Base-by-base conservation (phyloP, 202 grass and related monocot genomes). In the Brachypodium distachyon region DNA sequence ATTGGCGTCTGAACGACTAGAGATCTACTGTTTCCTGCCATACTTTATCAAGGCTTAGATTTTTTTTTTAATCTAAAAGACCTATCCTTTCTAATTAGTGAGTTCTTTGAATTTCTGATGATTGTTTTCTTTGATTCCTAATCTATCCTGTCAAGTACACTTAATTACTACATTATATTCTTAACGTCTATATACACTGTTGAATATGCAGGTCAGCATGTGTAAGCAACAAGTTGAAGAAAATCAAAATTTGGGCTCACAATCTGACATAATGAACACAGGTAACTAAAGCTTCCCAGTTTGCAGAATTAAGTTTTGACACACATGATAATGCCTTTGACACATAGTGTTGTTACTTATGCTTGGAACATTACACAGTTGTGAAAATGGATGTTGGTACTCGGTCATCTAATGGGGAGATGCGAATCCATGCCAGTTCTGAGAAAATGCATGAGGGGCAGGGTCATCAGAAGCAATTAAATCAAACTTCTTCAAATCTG, bases 401-500 rank as follows among this genome's bases (percentile, higher is more conserved):
- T 71, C 46, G n/a, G n/a, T n/a, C 48, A 33, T 77, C 78, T 50
- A 80, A 49, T 83, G 74, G 39, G 70, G 42, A 81, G 63, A 29
- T 32, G 57, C 72, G 34, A 44, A 66, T 68, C 10, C 7, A 72
- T 72, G 33, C 73, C 73, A 73, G 19, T 74, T 22, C 69, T 31
- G 67, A 65, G 74, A 73, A 81, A 85, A 47, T 87, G 71, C 72
- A 84, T 16, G 78, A 57, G 61, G 82, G 14, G 51, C 21, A 9
- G 36, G 80, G 46, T 78, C 28, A 59, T 87, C 73, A 79, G 79
- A 80, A 76, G 41, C 57, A 78, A 73, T 22, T 36, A 34, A 79
- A 81, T 61, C 77, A 79, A 75, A 79, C 72, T 70, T 78, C 70
- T 82, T 87, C 83, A 65, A 83, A 67, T 57, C 27, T 78, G 28